These are phyloP conservation scores for Myxozyma neglecta DNA, from an alignment of 805 yeast species.

Conservation along the genomic window DNA sequence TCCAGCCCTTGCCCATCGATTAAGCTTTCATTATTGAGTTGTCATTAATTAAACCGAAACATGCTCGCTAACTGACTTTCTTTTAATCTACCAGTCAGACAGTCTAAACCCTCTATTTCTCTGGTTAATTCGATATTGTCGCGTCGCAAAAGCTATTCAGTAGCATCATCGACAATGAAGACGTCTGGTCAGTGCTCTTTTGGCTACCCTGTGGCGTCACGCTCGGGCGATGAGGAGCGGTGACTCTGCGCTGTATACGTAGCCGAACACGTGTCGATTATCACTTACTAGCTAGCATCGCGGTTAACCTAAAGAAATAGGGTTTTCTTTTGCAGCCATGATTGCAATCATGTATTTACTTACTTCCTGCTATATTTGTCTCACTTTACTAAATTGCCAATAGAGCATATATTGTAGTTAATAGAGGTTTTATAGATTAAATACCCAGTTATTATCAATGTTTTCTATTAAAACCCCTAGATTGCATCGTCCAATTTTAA, in stretches of 20 bases:
- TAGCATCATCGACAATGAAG: too few species aligned
- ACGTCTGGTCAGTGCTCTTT: too few species aligned
- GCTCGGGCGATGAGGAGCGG: neutral
- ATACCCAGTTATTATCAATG: neutral
- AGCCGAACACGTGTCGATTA: neutral
- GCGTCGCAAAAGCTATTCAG: too few species aligned
- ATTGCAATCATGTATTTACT: too few species aligned
- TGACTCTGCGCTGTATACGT: neutral
- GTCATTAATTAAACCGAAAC: neutral
- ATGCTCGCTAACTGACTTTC: neutral
- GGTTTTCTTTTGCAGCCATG: too few species aligned
- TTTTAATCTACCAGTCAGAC: too few species aligned
- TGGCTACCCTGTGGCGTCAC: neutral
- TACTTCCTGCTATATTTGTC: too few species aligned
- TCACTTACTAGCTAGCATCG: neutral
- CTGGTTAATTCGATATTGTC: too few species aligned
- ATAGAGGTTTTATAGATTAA: neutral
- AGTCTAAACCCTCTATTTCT: too few species aligned
- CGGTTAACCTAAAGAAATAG: neutral
- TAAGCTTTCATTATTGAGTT: neutral
- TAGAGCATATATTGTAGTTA: too few species aligned
- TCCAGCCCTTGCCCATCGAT: neutral
- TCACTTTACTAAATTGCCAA: too few species aligned
- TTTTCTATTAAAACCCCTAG: neutral
- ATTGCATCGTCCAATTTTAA: constrained; percentile 71